Conservation (phyloP, 306 rosid species). For the Albizia julibrissin region DNA sequence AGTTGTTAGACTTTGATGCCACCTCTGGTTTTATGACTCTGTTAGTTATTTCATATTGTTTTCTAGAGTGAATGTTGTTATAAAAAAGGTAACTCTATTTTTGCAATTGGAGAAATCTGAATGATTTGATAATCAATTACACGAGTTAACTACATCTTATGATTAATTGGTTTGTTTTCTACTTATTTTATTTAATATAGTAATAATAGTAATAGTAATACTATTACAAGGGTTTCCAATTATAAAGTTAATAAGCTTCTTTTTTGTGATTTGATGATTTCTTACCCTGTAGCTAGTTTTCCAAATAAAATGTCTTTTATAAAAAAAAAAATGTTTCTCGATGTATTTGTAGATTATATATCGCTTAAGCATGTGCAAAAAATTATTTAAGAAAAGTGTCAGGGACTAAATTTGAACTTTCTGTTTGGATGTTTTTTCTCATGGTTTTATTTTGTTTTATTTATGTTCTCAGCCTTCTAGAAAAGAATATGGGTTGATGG, state of each 20-base stretch:
- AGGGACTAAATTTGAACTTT: not conserved
- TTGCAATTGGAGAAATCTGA: not conserved
- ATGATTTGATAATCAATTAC: not conserved
- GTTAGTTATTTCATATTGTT: not conserved
- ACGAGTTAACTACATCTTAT: not conserved
- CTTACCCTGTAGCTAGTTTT: not conserved
- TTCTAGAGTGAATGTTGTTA: not conserved
- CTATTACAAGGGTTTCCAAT: not conserved
- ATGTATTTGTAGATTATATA: not conserved
- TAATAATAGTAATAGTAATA: not conserved
- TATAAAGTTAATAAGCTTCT: not conserved
- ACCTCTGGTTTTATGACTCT: not conserved
- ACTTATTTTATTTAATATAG: not conserved
- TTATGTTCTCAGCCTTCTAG: conserved; percentile 76
- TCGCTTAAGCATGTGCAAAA: not conserved
- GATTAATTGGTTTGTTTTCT: not conserved
- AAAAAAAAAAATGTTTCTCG: not conserved
- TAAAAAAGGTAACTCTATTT: not conserved
- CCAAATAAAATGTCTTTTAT: not conserved
- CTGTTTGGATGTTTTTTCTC: conserved; percentile 20
- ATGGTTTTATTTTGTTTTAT: conserved; percentile 35
- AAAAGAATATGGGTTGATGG: conserved; percentile 91
- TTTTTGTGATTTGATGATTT: not conserved
- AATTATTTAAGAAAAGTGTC: conserved; percentile 9
- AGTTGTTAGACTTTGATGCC: not conserved